A percentile compares a stretch with the other conserved stretches of the same genome.
phyloP scores from a whole-genome alignment of 805 yeast genomes.

The Yueomyces sinensis region DNA sequence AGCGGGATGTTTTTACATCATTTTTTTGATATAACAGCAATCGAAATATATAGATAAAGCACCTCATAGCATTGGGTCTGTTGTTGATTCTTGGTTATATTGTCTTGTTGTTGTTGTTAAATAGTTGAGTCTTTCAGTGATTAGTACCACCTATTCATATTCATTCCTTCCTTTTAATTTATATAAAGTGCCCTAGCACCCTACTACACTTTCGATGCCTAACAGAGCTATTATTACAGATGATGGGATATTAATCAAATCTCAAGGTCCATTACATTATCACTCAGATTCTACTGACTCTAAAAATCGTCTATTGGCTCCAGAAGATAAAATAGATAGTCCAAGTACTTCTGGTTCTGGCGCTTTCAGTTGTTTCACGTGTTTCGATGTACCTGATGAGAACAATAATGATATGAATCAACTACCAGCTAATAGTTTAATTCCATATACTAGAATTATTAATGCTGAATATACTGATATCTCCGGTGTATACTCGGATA shows the following conservation, averaged over 20 bases:
- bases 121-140: too few relatives aligned
- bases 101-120: too few relatives aligned
- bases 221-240: slow-evolving; percentile 20
- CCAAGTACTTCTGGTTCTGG: background rate
- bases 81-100: too few relatives aligned
- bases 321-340: background rate
- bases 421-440: slow-evolving; percentile 22
- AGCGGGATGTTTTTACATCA: too few relatives aligned
- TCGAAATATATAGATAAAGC: too few relatives aligned
- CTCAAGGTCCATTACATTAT: slow-evolving; percentile 7
- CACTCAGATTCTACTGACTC: background rate
- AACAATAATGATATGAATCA: slow-evolving; percentile 7
- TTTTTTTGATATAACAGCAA: too few relatives aligned
- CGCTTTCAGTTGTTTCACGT: background rate
- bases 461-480: slow-evolving; percentile 9
- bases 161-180: too few relatives aligned
- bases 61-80: too few relatives aligned
- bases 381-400: background rate
- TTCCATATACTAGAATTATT: slow-evolving; percentile 22
- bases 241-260: slow-evolving; percentile 24
- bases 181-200: background rate
- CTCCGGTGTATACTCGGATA: background rate
- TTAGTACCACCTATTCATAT: too few relatives aligned
- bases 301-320: background rate
- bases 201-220: background rate